Percentiles rank a stretch among this genome's conserved stretches.
phyloP scores from a whole-genome alignment of 331 rosid species.

The Pyracantha coccinea region DNA sequence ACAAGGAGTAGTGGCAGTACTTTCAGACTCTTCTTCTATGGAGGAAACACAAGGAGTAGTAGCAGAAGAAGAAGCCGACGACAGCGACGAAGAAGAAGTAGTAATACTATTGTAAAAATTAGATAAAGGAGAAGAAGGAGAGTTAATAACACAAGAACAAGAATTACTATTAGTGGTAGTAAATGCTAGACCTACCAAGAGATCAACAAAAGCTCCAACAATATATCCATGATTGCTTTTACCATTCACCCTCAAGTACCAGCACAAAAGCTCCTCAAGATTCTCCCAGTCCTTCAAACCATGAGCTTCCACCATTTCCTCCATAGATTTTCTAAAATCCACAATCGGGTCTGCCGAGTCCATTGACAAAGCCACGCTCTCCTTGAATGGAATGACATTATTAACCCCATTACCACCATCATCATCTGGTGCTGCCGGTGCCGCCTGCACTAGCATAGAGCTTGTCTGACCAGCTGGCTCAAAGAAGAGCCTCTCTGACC shows the following conservation, averaged over 20 bases:
- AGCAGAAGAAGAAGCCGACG: slow-evolving; percentile 5
- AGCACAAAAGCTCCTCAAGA: slow-evolving; percentile 61
- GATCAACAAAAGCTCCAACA: slow-evolving; percentile 67
- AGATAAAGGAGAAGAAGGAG: slow-evolving; percentile 35
- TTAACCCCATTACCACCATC: too few relatives aligned
- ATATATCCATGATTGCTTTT: slow-evolving; percentile 43
- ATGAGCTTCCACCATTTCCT: slow-evolving; percentile 73
- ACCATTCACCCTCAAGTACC: slow-evolving; percentile 53
- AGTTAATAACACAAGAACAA: slow-evolving; percentile 19
- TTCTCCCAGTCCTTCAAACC: slow-evolving; percentile 57
- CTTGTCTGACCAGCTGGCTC: slow-evolving; percentile 49
- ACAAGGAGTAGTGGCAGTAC: slow-evolving; percentile 10
- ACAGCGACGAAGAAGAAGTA: slow-evolving; percentile 1
- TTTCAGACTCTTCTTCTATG: slow-evolving; percentile 22
- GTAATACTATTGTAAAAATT: slow-evolving; percentile 17
- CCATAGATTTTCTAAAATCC: slow-evolving; percentile 79
- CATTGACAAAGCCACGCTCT: slow-evolving; percentile 38
- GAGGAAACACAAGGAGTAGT: slow-evolving; percentile 38
- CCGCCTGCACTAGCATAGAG: slow-evolving; percentile 37
- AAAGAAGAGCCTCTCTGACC: slow-evolving; percentile 61
- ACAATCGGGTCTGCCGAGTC: slow-evolving; percentile 55
- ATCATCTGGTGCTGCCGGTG: background rate
- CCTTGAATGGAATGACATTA: slow-evolving; percentile 27
- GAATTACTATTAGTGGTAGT: slow-evolving; percentile 1
- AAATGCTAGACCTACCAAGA: slow-evolving; percentile 43